A percentile compares a stretch with the other conserved stretches of the same genome.
These are phyloP conservation scores for Rhododendron simsii DNA, from an alignment of 148 eudicot genomes.

Conservation along the genomic window DNA sequence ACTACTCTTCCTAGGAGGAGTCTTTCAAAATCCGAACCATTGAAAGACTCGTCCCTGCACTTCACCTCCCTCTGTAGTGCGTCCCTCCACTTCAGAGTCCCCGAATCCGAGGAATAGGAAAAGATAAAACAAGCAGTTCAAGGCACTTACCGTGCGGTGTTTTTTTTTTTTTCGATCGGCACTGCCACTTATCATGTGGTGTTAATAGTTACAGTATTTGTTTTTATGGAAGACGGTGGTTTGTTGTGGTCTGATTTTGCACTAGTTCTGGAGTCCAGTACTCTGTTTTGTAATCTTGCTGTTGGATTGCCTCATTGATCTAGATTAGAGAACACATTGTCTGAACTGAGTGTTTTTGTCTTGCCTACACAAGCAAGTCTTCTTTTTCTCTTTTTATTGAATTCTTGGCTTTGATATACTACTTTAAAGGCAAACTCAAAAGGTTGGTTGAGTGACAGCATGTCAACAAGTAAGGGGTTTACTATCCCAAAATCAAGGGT, in stretches of 20 bases:
- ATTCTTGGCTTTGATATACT: neutral
- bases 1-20: neutral
- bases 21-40: no score
- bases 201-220: no score
- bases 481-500: neutral
- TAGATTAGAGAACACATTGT: neutral
- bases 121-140: neutral
- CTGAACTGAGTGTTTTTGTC: neutral
- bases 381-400: neutral
- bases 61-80: no score
- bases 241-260: neutral
- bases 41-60: no score
- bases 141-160: neutral
- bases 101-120: neutral
- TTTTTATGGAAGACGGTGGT: neutral
- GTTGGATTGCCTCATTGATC: neutral
- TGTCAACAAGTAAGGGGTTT: neutral
- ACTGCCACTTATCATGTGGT: no score
- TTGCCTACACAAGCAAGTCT: neutral
- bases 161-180: no score
- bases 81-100: no score
- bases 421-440: neutral
- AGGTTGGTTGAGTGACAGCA: neutral
- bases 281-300: neutral
- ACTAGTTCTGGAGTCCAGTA: neutral